A percentile compares a stretch with the other conserved stretches of the same genome.
Evolutionary conservation across 2,329 filamentous ascomycete genomes (phyloP).

Genomic region (Macrophomina tecta): DNA sequence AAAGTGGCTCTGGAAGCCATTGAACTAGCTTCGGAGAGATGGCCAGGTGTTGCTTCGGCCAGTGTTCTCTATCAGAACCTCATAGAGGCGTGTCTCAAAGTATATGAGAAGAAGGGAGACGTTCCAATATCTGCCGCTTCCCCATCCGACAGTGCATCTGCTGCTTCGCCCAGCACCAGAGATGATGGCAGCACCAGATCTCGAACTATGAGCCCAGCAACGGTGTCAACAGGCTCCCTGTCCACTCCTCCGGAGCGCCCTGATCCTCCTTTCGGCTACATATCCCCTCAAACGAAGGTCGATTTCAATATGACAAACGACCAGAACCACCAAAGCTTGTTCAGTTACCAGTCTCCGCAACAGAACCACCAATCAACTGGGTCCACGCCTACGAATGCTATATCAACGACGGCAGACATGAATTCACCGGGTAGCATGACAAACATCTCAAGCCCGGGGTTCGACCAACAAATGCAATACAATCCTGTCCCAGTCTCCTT

Average conservation of each 20-base stretch:
- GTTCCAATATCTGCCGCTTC: slow-evolving; percentile 56
- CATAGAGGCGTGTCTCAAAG: slow-evolving; percentile 82
- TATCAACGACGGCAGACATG: slow-evolving; percentile 9
- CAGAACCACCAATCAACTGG: slow-evolving; percentile 35
- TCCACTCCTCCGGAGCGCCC: slow-evolving; percentile 44
- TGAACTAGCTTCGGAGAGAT: slow-evolving; percentile 79
- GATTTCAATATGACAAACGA: slow-evolving; percentile 33
- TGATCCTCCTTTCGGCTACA: slow-evolving; percentile 45
- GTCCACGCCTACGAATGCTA: slow-evolving; percentile 30
- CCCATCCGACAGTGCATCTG: slow-evolving; percentile 54
- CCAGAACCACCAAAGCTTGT: slow-evolving; percentile 34
- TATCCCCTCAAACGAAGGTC: slow-evolving; percentile 40
- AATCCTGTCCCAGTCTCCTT: slow-evolving; percentile 44
- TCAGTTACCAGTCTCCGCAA: slow-evolving; percentile 34
- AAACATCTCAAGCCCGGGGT: slow-evolving; percentile 10
- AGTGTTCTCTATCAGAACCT: slow-evolving; percentile 87
- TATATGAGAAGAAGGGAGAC: slow-evolving; percentile 72
- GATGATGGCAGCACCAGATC: slow-evolving; percentile 52
- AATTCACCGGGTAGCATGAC: slow-evolving; percentile 14
- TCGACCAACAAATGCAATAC: slow-evolving; percentile 32
- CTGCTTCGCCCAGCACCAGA: slow-evolving; percentile 39
- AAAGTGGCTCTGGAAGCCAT: slow-evolving; percentile 79
- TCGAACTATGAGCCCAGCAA: slow-evolving; percentile 52
- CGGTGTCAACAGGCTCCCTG: slow-evolving; percentile 46
- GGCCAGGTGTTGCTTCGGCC: slow-evolving; percentile 88